Conservation (phyloP, 495 filamentous ascomycete species). For the Annulohypoxylon nitens region DNA sequence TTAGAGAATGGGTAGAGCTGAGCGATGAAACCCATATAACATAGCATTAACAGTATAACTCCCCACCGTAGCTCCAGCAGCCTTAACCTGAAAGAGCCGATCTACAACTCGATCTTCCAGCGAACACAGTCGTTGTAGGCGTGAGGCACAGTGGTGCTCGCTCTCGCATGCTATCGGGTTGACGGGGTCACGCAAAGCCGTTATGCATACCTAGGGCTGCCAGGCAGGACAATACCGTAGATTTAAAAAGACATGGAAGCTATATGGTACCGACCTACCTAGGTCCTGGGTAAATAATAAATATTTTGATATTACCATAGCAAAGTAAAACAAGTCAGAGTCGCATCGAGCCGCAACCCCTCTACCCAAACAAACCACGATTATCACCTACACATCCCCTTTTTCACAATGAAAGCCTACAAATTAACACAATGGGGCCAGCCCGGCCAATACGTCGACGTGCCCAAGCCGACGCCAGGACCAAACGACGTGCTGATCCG, state of each 20-base stretch:
- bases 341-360: background rate
- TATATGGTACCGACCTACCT: too few species aligned
- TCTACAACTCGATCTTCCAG: slow-evolving; percentile 11
- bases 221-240: too few species aligned
- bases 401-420: slow-evolving; percentile 30
- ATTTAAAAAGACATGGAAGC: too few species aligned
- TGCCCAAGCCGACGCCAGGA: slow-evolving; percentile 23
- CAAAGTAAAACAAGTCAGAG: background rate
- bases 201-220: too few species aligned
- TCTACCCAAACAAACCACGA: background rate
- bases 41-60: background rate
- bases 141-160: background rate
- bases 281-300: too few species aligned
- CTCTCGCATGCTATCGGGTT: background rate
- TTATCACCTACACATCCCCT: background rate
- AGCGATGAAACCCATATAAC: background rate
- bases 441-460: slow-evolving; percentile 31
- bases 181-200: background rate
- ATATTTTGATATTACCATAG: background rate
- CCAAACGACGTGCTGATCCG: slow-evolving; percentile 60
- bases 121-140: background rate
- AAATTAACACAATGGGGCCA: slow-evolving; percentile 35
- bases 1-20: background rate
- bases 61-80: background rate
- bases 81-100: background rate